phyloP scores from a whole-genome alignment of 495 filamentous ascomycete genomes.

The Glonium stellatum region DNA sequence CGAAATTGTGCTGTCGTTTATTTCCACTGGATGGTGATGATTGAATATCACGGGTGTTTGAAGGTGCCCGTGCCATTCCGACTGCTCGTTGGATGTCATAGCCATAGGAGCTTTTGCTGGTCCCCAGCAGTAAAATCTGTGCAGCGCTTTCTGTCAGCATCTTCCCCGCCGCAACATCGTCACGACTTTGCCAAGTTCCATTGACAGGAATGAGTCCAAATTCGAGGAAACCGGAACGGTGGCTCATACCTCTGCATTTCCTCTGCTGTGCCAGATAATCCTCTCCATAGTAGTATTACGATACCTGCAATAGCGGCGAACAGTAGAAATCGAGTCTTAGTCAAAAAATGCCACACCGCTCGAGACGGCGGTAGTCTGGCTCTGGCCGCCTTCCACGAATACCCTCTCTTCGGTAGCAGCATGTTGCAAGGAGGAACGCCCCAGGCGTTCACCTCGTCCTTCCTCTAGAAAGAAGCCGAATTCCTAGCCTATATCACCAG shows the following conservation, averaged over 20 bases:
- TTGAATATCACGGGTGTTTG: slow-evolving; percentile 94
- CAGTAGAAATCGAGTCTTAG: slow-evolving; percentile 71
- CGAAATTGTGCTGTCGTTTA: slow-evolving; percentile 73
- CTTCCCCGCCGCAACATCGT: not conserved
- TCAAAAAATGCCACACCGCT: slow-evolving; percentile 68
- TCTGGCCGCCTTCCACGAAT: slow-evolving; percentile 87
- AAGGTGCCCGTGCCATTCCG: slow-evolving; percentile 77
- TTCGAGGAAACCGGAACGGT: not conserved
- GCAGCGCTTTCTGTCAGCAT: slow-evolving; percentile 13
- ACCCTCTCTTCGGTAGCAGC: slow-evolving; percentile 80
- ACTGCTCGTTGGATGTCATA: slow-evolving; percentile 84
- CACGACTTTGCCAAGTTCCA: not conserved
- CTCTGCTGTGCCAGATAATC: slow-evolving; percentile 68
- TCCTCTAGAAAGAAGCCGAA: not conserved
- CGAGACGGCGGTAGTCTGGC: slow-evolving; percentile 74
- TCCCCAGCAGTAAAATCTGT: slow-evolving; percentile 94
- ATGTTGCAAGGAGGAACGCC: slow-evolving; percentile 36
- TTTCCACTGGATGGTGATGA: slow-evolving; percentile 76
- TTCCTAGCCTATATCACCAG: not conserved
- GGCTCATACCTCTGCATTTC: slow-evolving; percentile 81
- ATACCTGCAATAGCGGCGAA: slow-evolving; percentile 64
- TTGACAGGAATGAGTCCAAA: not conserved
- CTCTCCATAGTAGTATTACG: slow-evolving; percentile 83
- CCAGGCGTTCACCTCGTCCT: slow-evolving; percentile 4
- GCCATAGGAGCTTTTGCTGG: slow-evolving; percentile 88